Evolutionary conservation across 169 alveolate genomes (phyloP).

Genomic region (Plasmodium berghei): DNA sequence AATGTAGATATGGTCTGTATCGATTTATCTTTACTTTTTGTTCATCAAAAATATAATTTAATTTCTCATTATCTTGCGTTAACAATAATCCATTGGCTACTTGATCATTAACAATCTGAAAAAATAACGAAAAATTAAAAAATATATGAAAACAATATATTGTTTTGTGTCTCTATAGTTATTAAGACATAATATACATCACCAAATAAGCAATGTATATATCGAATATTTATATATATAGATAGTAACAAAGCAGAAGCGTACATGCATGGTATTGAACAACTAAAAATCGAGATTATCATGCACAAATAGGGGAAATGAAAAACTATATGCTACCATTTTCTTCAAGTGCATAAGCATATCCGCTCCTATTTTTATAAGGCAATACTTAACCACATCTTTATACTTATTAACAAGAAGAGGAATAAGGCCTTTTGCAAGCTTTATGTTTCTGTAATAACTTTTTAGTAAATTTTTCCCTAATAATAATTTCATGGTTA

Average conservation of each 20-base stretch:
- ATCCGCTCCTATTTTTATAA: slow-evolving; percentile 73
- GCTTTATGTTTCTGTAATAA: slow-evolving; percentile 66
- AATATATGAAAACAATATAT: slow-evolving; percentile 11
- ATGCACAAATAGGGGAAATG: background rate
- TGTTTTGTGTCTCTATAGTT: too few relatives aligned
- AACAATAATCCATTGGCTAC: slow-evolving; percentile 72
- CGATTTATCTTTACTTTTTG: slow-evolving; percentile 74
- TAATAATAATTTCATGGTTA: slow-evolving; percentile 80
- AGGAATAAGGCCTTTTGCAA: slow-evolving; percentile 69
- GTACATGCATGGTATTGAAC: background rate
- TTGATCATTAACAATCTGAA: slow-evolving; percentile 75
- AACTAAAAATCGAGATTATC: background rate
- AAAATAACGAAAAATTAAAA: background rate
- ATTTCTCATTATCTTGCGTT: slow-evolving; percentile 76
- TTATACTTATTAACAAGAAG: slow-evolving; percentile 65
- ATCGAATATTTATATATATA: background rate
- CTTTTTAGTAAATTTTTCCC: slow-evolving; percentile 80
- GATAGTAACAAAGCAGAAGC: too few relatives aligned
- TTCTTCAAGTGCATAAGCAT: slow-evolving; percentile 75
- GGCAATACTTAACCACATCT: slow-evolving; percentile 74
- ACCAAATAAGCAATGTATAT: too few relatives aligned
- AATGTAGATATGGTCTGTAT: slow-evolving; percentile 74
- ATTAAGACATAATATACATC: too few relatives aligned
- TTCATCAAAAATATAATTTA: slow-evolving; percentile 72
- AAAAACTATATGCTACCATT: slow-evolving; percentile 22